Percentiles rank a stretch among this genome's conserved stretches.
These are phyloP conservation scores for Fagopyrum tataricum DNA, from an alignment of 148 eudicot species.

Conservation along the genomic window DNA sequence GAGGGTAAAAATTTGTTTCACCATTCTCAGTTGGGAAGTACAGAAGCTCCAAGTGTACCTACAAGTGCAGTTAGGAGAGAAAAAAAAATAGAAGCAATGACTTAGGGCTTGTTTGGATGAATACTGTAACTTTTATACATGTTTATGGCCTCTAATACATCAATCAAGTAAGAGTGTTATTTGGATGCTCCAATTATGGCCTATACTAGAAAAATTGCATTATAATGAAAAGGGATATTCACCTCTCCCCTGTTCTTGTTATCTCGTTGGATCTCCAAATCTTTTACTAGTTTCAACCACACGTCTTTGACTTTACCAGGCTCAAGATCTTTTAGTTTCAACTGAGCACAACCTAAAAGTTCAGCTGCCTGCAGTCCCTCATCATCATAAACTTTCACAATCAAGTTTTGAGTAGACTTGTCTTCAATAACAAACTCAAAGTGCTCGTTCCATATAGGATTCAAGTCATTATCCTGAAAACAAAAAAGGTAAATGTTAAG, in stretches of 20 bases:
- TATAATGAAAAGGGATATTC: conserved; percentile 14
- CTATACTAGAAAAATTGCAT: too few species aligned
- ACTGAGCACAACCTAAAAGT: conserved; percentile 79
- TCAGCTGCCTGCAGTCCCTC: conserved; percentile 94
- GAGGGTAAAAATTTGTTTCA: conserved; percentile 52
- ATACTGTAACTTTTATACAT: too few species aligned
- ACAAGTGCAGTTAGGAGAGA: conserved; percentile 5
- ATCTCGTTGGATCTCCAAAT: conserved; percentile 87
- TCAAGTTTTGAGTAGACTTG: conserved; percentile 80
- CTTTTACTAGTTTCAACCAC: conserved; percentile 93
- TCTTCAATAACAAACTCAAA: conserved; percentile 89
- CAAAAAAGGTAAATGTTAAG: conserved; percentile 4
- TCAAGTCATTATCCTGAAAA: conserved; percentile 71
- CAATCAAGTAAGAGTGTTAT: too few species aligned
- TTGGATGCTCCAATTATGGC: too few species aligned
- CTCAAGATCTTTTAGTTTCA: conserved; percentile 65
- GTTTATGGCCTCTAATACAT: too few species aligned
- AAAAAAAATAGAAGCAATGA: too few species aligned
- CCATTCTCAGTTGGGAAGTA: conserved; percentile 62
- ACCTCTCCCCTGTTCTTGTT: conserved; percentile 92
- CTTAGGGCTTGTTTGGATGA: too few species aligned
- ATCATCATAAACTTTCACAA: conserved; percentile 77
- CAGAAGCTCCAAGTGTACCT: conserved; percentile 96
- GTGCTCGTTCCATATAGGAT: conserved; percentile 98
- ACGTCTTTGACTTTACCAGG: conserved; percentile 95